These are phyloP conservation scores for Phytophthora idaei DNA, from an alignment of 352 stramenopile genomes.

Conservation along the genomic window DNA sequence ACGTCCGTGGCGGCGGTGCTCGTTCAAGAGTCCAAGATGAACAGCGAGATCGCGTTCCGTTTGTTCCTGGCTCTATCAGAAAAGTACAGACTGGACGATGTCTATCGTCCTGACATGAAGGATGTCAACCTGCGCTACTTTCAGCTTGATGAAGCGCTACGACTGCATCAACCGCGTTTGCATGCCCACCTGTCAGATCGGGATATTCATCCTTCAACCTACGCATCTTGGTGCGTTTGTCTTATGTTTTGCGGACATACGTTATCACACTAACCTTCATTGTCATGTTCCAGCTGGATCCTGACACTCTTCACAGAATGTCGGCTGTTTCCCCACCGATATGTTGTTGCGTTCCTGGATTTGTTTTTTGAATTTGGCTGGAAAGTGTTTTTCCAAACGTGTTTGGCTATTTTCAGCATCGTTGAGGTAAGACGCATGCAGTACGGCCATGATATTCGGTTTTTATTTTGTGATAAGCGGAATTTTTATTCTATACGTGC, in stretches of 20 bases:
- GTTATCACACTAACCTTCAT: constrained; percentile 6
- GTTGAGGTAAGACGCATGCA: constrained; percentile 33
- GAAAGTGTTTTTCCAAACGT: constrained; percentile 55
- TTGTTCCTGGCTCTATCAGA: constrained; percentile 58
- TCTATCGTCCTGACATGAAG: constrained; percentile 57
- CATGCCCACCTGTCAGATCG: constrained; percentile 52
- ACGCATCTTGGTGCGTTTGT: constrained; percentile 47
- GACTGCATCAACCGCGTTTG: constrained; percentile 42
- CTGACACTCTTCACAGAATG: constrained; percentile 61
- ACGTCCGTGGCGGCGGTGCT: constrained; percentile 49
- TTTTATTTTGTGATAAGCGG: too few species aligned
- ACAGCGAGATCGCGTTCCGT: constrained; percentile 51
- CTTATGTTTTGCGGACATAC: not conserved
- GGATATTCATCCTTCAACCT: constrained; percentile 54
- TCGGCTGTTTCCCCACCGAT: constrained; percentile 43
- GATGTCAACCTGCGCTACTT: constrained; percentile 62
- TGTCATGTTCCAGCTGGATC: constrained; percentile 42
- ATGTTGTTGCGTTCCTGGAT: constrained; percentile 48
- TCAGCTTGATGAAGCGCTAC: constrained; percentile 49
- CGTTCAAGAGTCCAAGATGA: constrained; percentile 53
- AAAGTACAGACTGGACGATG: constrained; percentile 52
- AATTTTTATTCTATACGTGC: not conserved
- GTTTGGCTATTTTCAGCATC: constrained; percentile 43
- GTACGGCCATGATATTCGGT: too few species aligned
- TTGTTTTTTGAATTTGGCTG: constrained; percentile 58